Base-by-base conservation (phyloP, 441 rosid genomes). In the Melastoma candidum region DNA sequence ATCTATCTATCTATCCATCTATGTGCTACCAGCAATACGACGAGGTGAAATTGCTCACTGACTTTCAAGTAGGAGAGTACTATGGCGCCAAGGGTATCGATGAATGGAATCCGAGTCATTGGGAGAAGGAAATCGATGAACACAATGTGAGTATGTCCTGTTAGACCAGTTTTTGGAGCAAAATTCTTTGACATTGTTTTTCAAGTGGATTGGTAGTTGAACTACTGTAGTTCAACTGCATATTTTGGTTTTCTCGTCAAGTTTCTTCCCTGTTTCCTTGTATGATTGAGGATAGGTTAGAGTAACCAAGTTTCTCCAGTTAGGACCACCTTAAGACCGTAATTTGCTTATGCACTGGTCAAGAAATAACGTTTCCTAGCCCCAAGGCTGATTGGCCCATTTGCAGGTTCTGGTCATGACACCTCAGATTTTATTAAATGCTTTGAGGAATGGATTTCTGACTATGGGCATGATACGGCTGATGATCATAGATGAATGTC, bases 331-430 rank as follows among this genome's bases (percentile, higher is more conserved):
- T 32, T 4, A 32, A 32, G 41, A 6, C 8, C 7, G 41, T 32
- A 8, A 6, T 32, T 32, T 32, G 41, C 41, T 32, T 32, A 32
- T 32, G 8, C 41, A 4, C 8, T 11, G 26, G 51, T 46, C 6
- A 32, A 29, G 46, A 32, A 48, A 48, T 41, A 27, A 25, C 26
- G 7, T 14, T 44, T 47, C 50, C 17, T 24, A 25, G 25, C 44
- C 13, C 43, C 32, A 14, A 39, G 48, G 6, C 24, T 47, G 6
- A 49, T 54, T 62, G 17, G 61, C 61, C 25, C 48, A 60, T 50
- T 61, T 63, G 52, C 60, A 89, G 99, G 87, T 93, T 48, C 54
- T 93, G 57, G 96, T 89, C 51, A 86, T 93, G 97, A 93, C 96
- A 63, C 97, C 97, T 10, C 97, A 89, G 51, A 74, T 86, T 65